Evolutionary conservation across 2,329 filamentous ascomycete genomes (phyloP).

Genomic region (Hypoxylon sp.): DNA sequence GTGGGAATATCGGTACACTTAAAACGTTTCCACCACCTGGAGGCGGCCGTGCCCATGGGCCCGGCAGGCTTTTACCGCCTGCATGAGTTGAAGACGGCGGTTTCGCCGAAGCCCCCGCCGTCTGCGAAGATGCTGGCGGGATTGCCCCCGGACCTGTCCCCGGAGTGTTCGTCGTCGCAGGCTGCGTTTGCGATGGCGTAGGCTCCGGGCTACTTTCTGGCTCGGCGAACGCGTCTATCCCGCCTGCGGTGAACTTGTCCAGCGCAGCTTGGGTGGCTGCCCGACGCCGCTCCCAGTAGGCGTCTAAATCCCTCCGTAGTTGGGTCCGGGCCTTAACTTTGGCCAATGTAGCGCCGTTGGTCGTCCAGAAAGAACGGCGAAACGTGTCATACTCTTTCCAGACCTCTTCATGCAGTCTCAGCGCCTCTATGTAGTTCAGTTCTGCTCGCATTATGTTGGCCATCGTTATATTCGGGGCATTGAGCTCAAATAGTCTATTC

Average conservation of each 20-base stretch:
- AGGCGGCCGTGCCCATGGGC: too few species aligned
- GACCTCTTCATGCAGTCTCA: conserved; percentile 40
- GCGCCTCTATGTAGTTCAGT: conserved; percentile 3
- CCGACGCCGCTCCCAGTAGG: not conserved
- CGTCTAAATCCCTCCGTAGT: conserved; percentile 6
- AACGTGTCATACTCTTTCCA: conserved; percentile 46
- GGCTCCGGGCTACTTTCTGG: too few species aligned
- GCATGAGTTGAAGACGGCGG: too few species aligned
- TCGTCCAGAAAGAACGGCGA: conserved; percentile 11
- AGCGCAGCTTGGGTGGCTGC: not conserved
- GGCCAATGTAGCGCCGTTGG: not conserved
- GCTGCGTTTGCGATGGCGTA: too few species aligned
- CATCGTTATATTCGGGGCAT: not conserved
- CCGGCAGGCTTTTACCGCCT: too few species aligned
- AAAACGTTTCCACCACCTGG: too few species aligned
- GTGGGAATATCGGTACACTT: too few species aligned
- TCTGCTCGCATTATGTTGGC: conserved; percentile 28
- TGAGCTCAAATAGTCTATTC: conserved; percentile 18
- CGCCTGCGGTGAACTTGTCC: not conserved
- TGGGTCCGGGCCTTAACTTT: not conserved
- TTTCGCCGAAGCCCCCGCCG: too few species aligned
- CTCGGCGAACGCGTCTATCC: not conserved
- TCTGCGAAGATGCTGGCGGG: too few species aligned
- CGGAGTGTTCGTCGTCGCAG: too few species aligned
- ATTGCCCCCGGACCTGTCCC: too few species aligned